Evolutionary conservation across 129 eudicot genomes (phyloP).

Genomic region (Flaveria bidentis): DNA sequence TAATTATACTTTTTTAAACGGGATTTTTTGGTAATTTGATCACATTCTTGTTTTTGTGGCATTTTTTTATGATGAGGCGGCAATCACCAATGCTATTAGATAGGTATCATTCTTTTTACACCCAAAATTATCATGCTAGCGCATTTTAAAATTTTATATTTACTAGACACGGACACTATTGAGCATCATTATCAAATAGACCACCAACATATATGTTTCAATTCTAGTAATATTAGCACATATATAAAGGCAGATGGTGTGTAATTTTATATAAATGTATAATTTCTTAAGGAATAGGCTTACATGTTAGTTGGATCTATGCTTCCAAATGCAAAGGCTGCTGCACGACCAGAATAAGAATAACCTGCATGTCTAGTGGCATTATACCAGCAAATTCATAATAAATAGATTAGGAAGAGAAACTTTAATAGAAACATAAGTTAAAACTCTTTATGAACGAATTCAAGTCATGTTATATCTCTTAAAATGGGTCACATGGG

Average conservation of each 20-base stretch:
- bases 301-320: slow-evolving; percentile 89
- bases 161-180: neutral
- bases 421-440: neutral
- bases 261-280: neutral
- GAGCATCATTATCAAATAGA: neutral
- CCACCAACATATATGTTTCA: neutral
- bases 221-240: neutral
- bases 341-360: slow-evolving; percentile 98
- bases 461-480: neutral
- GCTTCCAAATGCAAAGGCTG: slow-evolving; percentile 94
- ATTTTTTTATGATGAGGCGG: too few relatives aligned
- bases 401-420: neutral
- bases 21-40: too few relatives aligned
- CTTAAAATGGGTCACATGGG: neutral
- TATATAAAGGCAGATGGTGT: neutral
- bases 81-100: too few relatives aligned
- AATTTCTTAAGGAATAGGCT: slow-evolving; percentile 20
- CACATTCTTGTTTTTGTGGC: too few relatives aligned
- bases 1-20: too few relatives aligned
- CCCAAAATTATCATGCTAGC: neutral
- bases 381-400: slow-evolving; percentile 29
- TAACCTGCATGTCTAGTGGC: slow-evolving; percentile 95
- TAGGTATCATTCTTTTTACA: too few relatives aligned
- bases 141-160: too few relatives aligned
- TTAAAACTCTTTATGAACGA: neutral